Evolutionary conservation across 164 flowering plant species (phyloP), one percentile per base, ranked within the genome.

Genomic region (Malania oleifera): DNA sequence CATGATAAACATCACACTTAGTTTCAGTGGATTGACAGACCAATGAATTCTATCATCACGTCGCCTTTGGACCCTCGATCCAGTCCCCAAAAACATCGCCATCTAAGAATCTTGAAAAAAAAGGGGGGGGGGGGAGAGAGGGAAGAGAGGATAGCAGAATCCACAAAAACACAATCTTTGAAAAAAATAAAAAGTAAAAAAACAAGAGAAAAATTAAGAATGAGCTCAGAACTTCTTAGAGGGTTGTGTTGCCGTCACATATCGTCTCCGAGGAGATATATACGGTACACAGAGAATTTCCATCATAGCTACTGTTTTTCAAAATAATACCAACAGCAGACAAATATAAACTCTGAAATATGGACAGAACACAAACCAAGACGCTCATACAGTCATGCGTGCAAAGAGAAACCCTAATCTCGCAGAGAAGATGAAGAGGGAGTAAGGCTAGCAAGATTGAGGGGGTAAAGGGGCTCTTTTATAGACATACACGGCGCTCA

Each of bases 21-120:
- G 5, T 34, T 26, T 85, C 91, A 85, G 91, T 67, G 82, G 87
- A 81, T 77, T 82, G 83, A 80, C 83, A 78, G 81, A 78, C 79
- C 26, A 44, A 72, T 82, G 84, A 81, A 82, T 71, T 76, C 75
- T 73, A 76, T 79, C 86, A 44, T 82, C 91, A 85, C 76, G 65
- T 85, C 91, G 77, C 67, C 31, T 52, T 57, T 15, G 13, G 2
- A 38, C 7, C 26, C 20, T 52, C 47, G 41, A 23, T 24, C 55
- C 43, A 38, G 3, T 47, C 38, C 13, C 28, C 40, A 41, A 51
- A 26, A 0, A 15, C 6, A 31, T 9, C 35, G 35, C 6, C 12
- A n/a, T n/a, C n/a, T n/a, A n/a, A n/a, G n/a, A 31, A 31, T 31
- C 4, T 31, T 4, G 4, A 31, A 31, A 31, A 31, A 9, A 31